Evolutionary conservation across 352 stramenopile species (phyloP).

Genomic region (Globisporangium canariense): DNA sequence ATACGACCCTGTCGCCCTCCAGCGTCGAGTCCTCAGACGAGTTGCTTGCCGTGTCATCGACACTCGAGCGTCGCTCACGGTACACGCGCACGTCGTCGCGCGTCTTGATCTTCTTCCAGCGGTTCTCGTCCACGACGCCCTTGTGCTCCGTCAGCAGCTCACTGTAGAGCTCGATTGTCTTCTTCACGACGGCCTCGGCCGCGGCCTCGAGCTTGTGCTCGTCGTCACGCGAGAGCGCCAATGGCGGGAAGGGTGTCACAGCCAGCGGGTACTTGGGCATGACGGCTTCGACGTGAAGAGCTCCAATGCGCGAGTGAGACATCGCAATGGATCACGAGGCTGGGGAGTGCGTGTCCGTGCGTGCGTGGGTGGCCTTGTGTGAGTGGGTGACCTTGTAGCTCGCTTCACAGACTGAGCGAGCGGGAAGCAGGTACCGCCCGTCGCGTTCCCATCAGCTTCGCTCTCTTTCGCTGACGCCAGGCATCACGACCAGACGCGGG

Average conservation of each 20-base stretch:
- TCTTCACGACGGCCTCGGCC: slow-evolving; percentile 35
- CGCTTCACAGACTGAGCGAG: no score
- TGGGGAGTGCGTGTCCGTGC: neutral
- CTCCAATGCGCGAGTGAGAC: neutral
- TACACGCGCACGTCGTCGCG: slow-evolving; percentile 21
- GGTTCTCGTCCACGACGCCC: slow-evolving; percentile 32
- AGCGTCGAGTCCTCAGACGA: neutral
- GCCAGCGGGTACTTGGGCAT: slow-evolving; percentile 35
- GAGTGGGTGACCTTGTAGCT: no score
- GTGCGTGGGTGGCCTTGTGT: no score
- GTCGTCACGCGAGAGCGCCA: slow-evolving; percentile 40
- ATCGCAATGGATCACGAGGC: neutral
- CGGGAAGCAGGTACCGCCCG: no score
- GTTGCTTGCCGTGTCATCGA: neutral
- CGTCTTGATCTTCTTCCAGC: slow-evolving; percentile 56
- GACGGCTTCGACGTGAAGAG: neutral
- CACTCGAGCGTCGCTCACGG: slow-evolving; percentile 5
- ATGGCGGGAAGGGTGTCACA: slow-evolving; percentile 33
- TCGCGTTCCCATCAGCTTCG: no score
- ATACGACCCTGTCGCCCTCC: neutral
- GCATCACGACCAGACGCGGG: no score
- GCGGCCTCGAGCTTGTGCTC: slow-evolving; percentile 32
- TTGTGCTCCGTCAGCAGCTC: slow-evolving; percentile 30
- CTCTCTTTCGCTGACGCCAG: no score
- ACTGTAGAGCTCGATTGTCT: slow-evolving; percentile 43